Evolutionary conservation across 371 early-diverging fungal genomes (phyloP), one percentile per base, ranked within the genome.

Genomic region (Rhizopus sp.): DNA sequence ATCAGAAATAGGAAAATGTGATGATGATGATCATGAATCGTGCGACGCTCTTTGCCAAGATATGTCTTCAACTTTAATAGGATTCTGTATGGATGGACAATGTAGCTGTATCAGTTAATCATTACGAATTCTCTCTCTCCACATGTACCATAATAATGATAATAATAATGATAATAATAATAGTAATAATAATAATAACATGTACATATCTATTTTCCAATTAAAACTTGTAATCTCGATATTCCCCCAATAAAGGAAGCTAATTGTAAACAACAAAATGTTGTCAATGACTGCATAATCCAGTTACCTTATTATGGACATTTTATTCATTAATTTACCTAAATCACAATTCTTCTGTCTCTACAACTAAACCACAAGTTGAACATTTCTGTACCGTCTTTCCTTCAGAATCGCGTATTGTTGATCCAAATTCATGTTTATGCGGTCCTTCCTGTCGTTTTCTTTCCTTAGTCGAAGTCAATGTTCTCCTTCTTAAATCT

Each of bases 401-500:
- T 2, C 81, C 81, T 0, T 77, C 75, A 40, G 74, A 73, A 34
- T 82, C 73, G 12, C 75, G 71, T 9, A 70, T 63, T 2, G 77
- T 63, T 7, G 79, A 74, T 16, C 80, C 90, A 72, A 82, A 94
- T 38, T 64, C 69, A 60, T 95, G 95, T 37, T 84, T 83, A 60
- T 95, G 95, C 9, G 78, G 80, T 16, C 84, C 80, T 52, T 87
- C 76, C 38, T 77, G 69, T 6, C 82, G 67, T 46, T 84, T 82
- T 48, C 84, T 72, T 60, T 87, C 82, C 89, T 89, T 92, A 17
- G 83, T 78, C 33, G 88, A 88, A 0, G 92, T 93, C 54, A 93
- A 79, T 2, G 96, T 95, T 55, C 91, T 84, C 53, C 88, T 85
- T 39, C 95, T 77, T 49, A 95, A 60, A 66, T 94, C 94, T 48